Evolutionary conservation across 2,329 filamentous ascomycete species (phyloP), one percentile per base, ranked within the genome.

Genomic region (Dryadomyces quercus-mongolicae): DNA sequence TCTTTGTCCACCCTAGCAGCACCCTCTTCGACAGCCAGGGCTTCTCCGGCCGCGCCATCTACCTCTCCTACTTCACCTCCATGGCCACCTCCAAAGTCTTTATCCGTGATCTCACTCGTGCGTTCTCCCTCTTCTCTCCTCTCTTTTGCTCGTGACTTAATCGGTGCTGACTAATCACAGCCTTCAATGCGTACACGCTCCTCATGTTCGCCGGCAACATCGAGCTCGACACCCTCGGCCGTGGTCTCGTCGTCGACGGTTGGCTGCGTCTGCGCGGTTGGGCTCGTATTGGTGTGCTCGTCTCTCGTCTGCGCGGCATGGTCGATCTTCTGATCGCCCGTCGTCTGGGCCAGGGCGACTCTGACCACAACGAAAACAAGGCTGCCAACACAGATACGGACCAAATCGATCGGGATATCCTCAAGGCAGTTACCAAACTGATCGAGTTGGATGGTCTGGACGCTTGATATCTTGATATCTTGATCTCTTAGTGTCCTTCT

Each of bases 81-180:
- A 93, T 97, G 71, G 83, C 86, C 3, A 97, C 91, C 1, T 86
- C 81, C 65, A 97, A 97, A 72, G 81, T 95, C 2, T 97, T 95
- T 65, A 82, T 97, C 22, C 76, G 92, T 21, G 92, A 97, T 63
- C 70, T 96, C 49, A 97, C 92, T 15, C 93, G 85, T 88, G 71
- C 70, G 84, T 80, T 44, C 36, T 43, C 22, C 90, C 96, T 63
- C 70, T n/a, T n/a, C n/a, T n/a, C n/a, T n/a, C n/a, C n/a, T n/a
- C n/a, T n/a, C n/a, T n/a, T n/a, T n/a, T n/a, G n/a, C 95, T 51
- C 92, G 20, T 96, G 95, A 64, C n/a, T 82, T 97, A 25, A 75
- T 91, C 31, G 90, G 95, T 22, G 75, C 76, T 91, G 31, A 91
- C 95, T 63, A 70, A 96, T 50, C 95, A 91, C 52, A 85, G 82